Evolutionary conservation across 139 green algal genomes (phyloP).

Genomic region (Tetradesmus obliquus): DNA sequence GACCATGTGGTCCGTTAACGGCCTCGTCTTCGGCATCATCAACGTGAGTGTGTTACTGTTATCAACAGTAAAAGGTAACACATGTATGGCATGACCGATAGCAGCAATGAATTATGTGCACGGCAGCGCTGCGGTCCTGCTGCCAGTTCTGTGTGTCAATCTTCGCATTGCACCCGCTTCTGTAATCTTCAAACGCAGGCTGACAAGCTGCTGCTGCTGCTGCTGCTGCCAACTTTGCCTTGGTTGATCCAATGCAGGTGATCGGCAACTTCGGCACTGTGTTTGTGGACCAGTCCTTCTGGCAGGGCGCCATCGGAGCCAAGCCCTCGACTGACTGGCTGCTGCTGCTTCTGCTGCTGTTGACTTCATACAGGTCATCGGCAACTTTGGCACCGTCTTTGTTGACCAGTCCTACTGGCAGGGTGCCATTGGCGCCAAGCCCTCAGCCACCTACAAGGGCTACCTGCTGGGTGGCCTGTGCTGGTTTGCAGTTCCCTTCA

Average conservation of each 20-base stretch:
- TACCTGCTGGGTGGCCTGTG: constrained; percentile 88
- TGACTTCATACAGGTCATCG: not conserved
- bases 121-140: not conserved
- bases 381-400: constrained; percentile 88
- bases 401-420: constrained; percentile 91
- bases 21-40: constrained; percentile 97
- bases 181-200: too few relatives aligned
- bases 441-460: constrained; percentile 82
- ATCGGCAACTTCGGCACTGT: constrained; percentile 85
- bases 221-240: not conserved
- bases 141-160: not conserved
- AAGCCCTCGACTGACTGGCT: constrained; percentile 19
- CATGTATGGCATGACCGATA: too few relatives aligned
- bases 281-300: constrained; percentile 93
- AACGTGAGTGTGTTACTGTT: constrained; percentile 81
- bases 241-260: too few relatives aligned
- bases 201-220: too few relatives aligned
- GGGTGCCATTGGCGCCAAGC: constrained; percentile 88
- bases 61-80: constrained; percentile 54
- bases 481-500: constrained; percentile 97
- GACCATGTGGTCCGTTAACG: constrained; percentile 91
- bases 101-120: not conserved
- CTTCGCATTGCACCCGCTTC: too few relatives aligned
- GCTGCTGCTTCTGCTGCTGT: constrained; percentile 13
- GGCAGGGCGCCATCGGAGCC: constrained; percentile 92